These are phyloP conservation scores for Boletus fagicola DNA, from an alignment of 768 basidiomycete genomes.

Conservation along the genomic window DNA sequence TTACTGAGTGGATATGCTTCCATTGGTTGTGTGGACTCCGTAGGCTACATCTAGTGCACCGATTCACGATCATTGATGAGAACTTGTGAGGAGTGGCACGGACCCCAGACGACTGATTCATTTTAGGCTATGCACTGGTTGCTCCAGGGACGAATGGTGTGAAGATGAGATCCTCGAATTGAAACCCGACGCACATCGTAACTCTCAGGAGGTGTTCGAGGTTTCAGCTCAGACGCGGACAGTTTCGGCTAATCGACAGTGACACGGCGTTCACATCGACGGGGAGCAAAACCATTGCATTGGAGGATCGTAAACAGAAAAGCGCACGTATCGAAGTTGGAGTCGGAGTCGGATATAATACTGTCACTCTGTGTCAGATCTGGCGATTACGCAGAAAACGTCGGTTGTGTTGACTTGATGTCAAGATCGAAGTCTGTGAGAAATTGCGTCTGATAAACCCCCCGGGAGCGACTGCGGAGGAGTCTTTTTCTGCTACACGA, in stretches of 20 bases:
- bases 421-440: conserved; percentile 15
- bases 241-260: conserved; percentile 1
- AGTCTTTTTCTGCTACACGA: neutral
- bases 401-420: neutral
- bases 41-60: neutral
- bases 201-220: neutral
- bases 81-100: conserved; percentile 4
- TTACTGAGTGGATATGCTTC: neutral
- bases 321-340: conserved; percentile 1
- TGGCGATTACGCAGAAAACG: neutral
- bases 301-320: conserved; percentile 22
- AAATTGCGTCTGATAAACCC: neutral
- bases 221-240: conserved; percentile 6
- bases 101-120: conserved; percentile 6
- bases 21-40: neutral
- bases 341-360: neutral
- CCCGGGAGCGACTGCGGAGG: neutral
- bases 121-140: neutral
- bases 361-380: conserved; percentile 1
- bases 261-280: neutral
- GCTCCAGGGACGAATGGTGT: neutral
- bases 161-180: conserved; percentile 17
- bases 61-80: conserved; percentile 20
- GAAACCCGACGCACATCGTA: conserved; percentile 9
- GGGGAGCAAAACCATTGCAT: neutral